phyloP scores from a whole-genome alignment of 768 basidiomycete species.

The Tulasnella sp. region DNA sequence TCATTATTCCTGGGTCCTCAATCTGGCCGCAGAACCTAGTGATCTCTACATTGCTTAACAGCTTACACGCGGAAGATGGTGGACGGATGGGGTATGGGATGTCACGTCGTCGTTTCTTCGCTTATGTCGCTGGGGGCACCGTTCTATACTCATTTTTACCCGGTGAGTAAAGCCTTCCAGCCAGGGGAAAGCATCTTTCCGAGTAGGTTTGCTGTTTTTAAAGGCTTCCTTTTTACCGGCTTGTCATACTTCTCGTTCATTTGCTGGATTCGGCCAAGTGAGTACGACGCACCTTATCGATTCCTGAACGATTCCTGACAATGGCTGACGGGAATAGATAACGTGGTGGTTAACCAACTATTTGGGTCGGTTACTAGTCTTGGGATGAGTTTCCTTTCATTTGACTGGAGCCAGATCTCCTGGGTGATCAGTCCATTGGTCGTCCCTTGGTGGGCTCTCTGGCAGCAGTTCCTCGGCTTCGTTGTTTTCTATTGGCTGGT shows the following conservation, averaged over 20 bases:
- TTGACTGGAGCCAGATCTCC: slow-evolving; percentile 81
- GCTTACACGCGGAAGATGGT: slow-evolving; percentile 92
- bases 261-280: too few relatives aligned
- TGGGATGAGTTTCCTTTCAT: slow-evolving; percentile 86
- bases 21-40: slow-evolving; percentile 57
- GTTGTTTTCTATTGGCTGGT: slow-evolving; percentile 90
- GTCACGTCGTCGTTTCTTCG: slow-evolving; percentile 79
- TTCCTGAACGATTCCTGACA: too few relatives aligned
- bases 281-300: too few relatives aligned
- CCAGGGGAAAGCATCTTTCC: too few relatives aligned
- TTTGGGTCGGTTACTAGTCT: slow-evolving; percentile 81
- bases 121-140: slow-evolving; percentile 54
- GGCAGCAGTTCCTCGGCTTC: slow-evolving; percentile 80
- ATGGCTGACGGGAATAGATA: too few relatives aligned
- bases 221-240: too few relatives aligned
- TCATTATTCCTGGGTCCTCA: background rate
- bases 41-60: slow-evolving; percentile 90
- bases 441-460: slow-evolving; percentile 96
- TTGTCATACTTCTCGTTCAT: too few relatives aligned
- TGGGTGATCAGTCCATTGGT: slow-evolving; percentile 69
- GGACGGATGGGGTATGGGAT: slow-evolving; percentile 42
- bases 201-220: too few relatives aligned
- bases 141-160: slow-evolving; percentile 90
- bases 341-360: slow-evolving; percentile 80
- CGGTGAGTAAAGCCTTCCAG: slow-evolving; percentile 45